Percentiles rank a stretch among this genome's conserved stretches.
phyloP scores from a whole-genome alignment of 2,329 filamentous ascomycete species.

The Gaeumannomyces tritici region DNA sequence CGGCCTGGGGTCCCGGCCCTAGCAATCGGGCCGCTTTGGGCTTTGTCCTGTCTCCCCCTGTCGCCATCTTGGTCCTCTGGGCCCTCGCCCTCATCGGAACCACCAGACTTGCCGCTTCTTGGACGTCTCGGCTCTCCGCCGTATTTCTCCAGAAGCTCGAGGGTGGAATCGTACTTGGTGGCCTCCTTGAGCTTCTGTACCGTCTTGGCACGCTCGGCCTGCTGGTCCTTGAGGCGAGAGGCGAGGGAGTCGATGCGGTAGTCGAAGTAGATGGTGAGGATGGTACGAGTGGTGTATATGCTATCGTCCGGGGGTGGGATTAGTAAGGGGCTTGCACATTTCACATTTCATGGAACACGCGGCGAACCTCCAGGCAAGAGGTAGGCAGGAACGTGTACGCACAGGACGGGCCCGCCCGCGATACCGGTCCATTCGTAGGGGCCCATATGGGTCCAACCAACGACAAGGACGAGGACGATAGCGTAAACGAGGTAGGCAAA shows the following conservation, averaged over 20 bases:
- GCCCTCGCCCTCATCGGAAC: conserved; percentile 5
- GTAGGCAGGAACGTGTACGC: conserved; percentile 11
- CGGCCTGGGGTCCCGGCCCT: conserved; percentile 20
- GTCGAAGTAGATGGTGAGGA: conserved; percentile 63
- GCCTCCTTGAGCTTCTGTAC: conserved; percentile 92
- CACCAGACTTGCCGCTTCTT: conserved; percentile 9
- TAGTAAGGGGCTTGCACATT: background rate
- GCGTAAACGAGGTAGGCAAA: conserved; percentile 85
- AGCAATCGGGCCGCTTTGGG: conserved; percentile 4
- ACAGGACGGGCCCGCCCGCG: conserved; percentile 70
- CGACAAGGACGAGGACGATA: conserved; percentile 72
- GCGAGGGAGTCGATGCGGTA: conserved; percentile 68
- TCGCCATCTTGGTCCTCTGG: conserved; percentile 4
- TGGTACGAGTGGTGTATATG: conserved; percentile 67
- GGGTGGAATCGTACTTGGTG: conserved; percentile 92
- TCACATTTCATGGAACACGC: background rate
- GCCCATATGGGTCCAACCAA: conserved; percentile 74
- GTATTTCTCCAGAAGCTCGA: conserved; percentile 90
- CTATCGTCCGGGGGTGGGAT: conserved; percentile 28
- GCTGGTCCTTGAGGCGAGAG: conserved; percentile 60
- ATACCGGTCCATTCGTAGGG: conserved; percentile 69
- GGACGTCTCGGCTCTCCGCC: conserved; percentile 47
- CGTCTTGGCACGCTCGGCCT: conserved; percentile 72
- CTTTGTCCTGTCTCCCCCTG: conserved; percentile 9
- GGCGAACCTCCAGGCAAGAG: background rate